Evolutionary conservation across 1,284 basidiomycete genomes (phyloP), one percentile per base, ranked within the genome.

Genomic region (Irpex rosettiformis): DNA sequence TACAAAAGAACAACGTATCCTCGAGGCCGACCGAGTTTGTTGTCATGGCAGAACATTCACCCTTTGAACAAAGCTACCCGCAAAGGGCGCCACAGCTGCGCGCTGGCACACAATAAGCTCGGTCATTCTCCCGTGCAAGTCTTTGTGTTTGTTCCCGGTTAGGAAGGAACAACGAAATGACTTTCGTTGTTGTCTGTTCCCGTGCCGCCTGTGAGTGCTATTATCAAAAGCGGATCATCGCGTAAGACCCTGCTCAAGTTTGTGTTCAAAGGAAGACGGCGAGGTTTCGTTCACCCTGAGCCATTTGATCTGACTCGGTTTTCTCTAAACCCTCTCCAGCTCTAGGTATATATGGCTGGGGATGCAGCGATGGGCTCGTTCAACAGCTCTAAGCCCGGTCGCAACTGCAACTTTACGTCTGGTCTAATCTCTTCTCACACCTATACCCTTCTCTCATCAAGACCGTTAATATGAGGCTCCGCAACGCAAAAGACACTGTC

Each of bases 401-500:
- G n/a, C n/a, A n/a, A 40, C 33, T 40, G 11, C 33, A 40, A 11
- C 33, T 24, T 47, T 18, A 47, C 18, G 18, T 18, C n/a, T 18
- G 22, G 22, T 24, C 22, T 24, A 22, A 47, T 3, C 21, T 47
- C 18, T 24, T 24, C 10, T 47, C 43, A 21, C 3, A 24, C 25
- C 16, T 51, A 21, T 22, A 51, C 48, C 25, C 16, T 51, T 51
- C 25, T 28, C 45, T 25, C 24, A 10, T 25, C 45, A n/a, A n/a
- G n/a, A 21, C 11, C 24, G 16, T 29, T 25, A 51, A 3, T 22
- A 51, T 51, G 48, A 51, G 48, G 18, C 27, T 51, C 11, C 48
- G 48, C 48, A 51, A 51, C 48, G 48, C 22, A 24, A 51, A 51
- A 18, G 48, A 51, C 18, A 51, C 48, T 18, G 48, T 51, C 48